phyloP scores from a whole-genome alignment of 345 rosid species.

The Dipteronia sinensis region DNA sequence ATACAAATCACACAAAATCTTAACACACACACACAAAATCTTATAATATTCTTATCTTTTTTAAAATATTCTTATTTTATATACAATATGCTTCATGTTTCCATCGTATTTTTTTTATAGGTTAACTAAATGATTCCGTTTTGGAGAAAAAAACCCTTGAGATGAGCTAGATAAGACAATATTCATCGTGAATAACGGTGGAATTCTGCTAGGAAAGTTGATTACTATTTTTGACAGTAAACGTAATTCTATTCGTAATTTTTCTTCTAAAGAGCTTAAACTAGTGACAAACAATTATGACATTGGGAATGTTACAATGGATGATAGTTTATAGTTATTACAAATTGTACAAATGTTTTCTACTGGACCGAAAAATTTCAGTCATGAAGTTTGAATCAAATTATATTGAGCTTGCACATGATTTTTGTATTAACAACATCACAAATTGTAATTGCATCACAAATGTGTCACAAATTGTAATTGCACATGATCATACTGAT shows the following conservation, averaged over 20 bases:
- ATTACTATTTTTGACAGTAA: constrained; percentile 15
- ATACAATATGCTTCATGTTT: too few species aligned
- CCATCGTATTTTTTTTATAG: too few species aligned
- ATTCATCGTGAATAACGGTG: constrained; percentile 16
- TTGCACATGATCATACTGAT: neutral
- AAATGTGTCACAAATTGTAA: constrained; percentile 25
- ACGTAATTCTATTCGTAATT: constrained; percentile 15
- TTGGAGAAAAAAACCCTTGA: too few species aligned
- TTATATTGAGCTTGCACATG: too few species aligned
- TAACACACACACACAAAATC: too few species aligned
- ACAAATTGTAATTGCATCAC: constrained; percentile 16
- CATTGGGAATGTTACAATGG: neutral
- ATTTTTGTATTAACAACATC: neutral
- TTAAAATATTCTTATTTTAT: too few species aligned
- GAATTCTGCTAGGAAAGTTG: constrained; percentile 9
- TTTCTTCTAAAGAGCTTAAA: constrained; percentile 18
- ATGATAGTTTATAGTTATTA: too few species aligned
- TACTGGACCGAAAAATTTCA: constrained; percentile 8
- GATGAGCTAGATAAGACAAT: too few species aligned
- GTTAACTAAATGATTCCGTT: too few species aligned
- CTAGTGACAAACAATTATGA: constrained; percentile 13
- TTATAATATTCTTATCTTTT: too few species aligned
- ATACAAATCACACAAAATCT: too few species aligned
- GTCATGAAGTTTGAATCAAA: constrained; percentile 8
- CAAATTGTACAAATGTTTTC: constrained; percentile 5